Evolutionary conservation across 192 early-diverging fungal genomes (phyloP), one percentile per base, ranked within the genome.

Genomic region (Podila verticillata): DNA sequence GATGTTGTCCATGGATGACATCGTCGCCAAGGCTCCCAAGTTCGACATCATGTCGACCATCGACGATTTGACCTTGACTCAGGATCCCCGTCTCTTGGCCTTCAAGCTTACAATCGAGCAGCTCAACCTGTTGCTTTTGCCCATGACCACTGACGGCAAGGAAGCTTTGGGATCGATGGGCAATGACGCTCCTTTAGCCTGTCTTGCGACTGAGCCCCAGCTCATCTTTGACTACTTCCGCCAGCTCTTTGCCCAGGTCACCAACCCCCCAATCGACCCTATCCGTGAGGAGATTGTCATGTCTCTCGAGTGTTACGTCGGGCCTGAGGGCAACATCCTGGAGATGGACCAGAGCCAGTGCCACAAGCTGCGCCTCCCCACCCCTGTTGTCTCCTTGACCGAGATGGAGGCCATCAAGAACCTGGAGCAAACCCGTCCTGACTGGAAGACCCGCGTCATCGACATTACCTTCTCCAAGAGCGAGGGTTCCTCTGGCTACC

Each of bases 101-200:
- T 98, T 98, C 81, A 96, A 94, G 48, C 95, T 95, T 80, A 96
- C 95, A 30, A 86, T 96, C 12, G 98, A 99, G 86, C 96, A 97
- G 82, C 86, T 99, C 20, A 96, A 93, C 67, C 86, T 96, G 69
- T 82, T 99, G 34, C 88, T 97, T 58, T 75, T 89, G 30, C 98
- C 98, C 10, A 99, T 99, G 96, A 69, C 84, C 19, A 83, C 64
- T 12, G 87, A 93, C 57, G 97, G 96, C 58, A 98, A 99, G 85
- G 98, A 99, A 85, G 93, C 97, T 19, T 90, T 99, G 32, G 98
- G 98, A 13, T 98, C 96, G 34, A 99, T 98, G 98, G 98, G 98
- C 78, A 97, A 96, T 84, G 98, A 99, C 84, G 91, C 92, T 10
- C 93, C 96, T 39, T 89, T 99, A 34, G 97, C 98, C 10, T 99